phyloP scores from a whole-genome alignment of 2,329 filamentous ascomycete genomes.

The Botrytis cinerea region DNA sequence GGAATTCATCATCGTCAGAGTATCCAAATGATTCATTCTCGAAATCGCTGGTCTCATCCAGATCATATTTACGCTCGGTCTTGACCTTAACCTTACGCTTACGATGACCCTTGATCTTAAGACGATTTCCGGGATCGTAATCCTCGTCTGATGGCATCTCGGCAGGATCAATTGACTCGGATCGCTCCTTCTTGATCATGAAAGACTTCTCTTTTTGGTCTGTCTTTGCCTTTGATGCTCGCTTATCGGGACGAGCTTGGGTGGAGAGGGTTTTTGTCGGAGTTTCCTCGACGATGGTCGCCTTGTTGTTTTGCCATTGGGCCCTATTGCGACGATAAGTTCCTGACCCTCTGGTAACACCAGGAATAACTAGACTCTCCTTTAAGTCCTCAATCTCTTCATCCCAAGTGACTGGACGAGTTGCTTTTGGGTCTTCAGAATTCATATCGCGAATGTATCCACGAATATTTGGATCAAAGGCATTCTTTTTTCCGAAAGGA shows the following conservation, averaged over 20 bases:
- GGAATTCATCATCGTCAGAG: not conserved
- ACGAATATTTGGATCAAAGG: slow-evolving; percentile 28
- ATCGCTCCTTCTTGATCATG: slow-evolving; percentile 14
- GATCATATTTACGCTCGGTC: not conserved
- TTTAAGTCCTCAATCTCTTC: slow-evolving; percentile 33
- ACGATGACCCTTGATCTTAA: slow-evolving; percentile 17
- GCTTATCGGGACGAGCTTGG: not conserved
- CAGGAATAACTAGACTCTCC: slow-evolving; percentile 29
- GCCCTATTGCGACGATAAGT: slow-evolving; percentile 29
- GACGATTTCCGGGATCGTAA: slow-evolving; percentile 19
- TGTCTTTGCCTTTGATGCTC: not conserved
- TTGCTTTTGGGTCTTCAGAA: slow-evolving; percentile 17
- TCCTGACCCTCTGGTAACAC: slow-evolving; percentile 37
- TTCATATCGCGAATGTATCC: slow-evolving; percentile 35
- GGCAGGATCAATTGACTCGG: slow-evolving; percentile 6
- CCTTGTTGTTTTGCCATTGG: slow-evolving; percentile 1
- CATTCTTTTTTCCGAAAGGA: slow-evolving; percentile 29
- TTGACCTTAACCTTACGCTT: slow-evolving; percentile 19
- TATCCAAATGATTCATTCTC: not conserved
- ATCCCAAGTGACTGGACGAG: slow-evolving; percentile 30
- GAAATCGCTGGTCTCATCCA: not conserved
- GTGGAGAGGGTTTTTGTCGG: not conserved
- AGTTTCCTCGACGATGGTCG: slow-evolving; percentile 7
- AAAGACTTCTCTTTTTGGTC: not conserved
- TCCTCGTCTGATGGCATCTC: slow-evolving; percentile 27